These are phyloP conservation scores for Dendrobium chrysotoxum DNA, from an alignment of 106 monocot genomes.

Conservation along the genomic window DNA sequence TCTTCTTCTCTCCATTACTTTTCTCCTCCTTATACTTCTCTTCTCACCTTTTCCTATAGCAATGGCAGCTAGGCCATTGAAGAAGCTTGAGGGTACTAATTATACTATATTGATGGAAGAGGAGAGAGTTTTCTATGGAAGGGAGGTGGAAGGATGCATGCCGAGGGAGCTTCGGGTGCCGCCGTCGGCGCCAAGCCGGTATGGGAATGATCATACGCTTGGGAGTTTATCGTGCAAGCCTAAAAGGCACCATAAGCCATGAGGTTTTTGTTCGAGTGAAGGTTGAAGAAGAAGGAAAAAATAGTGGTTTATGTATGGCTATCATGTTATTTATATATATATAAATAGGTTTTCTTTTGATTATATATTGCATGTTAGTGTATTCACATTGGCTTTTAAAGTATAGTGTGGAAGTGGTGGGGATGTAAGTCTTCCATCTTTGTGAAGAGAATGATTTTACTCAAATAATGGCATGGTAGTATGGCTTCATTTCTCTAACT, in stretches of 20 bases:
- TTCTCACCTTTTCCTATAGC: background rate
- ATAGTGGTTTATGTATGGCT: background rate
- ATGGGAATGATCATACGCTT: conserved; percentile 9
- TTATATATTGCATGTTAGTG: no score
- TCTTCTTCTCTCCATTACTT: background rate
- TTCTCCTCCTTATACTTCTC: conserved; percentile 6
- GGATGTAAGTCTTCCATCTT: no score
- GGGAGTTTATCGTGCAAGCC: background rate
- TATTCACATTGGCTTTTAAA: no score
- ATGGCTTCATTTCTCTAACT: no score
- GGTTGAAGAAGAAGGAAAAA: background rate
- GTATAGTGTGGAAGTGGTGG: no score
- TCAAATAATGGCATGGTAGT: no score
- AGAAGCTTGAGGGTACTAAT: background rate
- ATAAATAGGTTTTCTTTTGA: background rate
- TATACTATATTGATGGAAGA: background rate
- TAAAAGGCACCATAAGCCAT: conserved; percentile 6
- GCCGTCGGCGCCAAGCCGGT: conserved; percentile 13
- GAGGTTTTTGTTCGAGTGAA: background rate
- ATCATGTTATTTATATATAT: background rate
- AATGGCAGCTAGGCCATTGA: background rate
- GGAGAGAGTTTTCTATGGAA: background rate
- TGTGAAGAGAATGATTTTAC: no score
- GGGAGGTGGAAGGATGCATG: conserved; percentile 8
- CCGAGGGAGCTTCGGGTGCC: conserved; percentile 3